These are phyloP conservation scores for Hypoxylon sp. DNA, from an alignment of 2,329 filamentous ascomycete genomes.

Conservation along the genomic window DNA sequence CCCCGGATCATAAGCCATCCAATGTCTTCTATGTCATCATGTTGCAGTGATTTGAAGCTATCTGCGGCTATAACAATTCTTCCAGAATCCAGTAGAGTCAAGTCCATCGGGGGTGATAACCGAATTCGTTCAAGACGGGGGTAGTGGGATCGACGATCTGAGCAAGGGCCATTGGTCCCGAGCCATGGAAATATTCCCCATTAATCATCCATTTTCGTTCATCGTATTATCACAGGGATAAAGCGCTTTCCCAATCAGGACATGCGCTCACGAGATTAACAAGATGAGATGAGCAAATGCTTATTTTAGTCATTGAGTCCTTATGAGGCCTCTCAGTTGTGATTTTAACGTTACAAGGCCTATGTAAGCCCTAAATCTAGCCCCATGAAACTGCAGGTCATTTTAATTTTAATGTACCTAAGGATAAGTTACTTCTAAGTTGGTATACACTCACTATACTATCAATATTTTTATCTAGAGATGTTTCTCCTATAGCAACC, in stretches of 20 bases:
- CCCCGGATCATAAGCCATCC: conserved; percentile 6
- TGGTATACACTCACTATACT: not conserved
- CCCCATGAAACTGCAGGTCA: not conserved
- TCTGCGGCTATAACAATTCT: conserved; percentile 36
- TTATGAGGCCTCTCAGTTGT: conserved; percentile 1
- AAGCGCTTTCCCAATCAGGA: conserved; percentile 34
- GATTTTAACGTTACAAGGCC: not conserved
- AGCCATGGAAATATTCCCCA: conserved; percentile 44
- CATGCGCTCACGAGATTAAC: conserved; percentile 25
- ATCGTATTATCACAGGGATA: conserved; percentile 25
- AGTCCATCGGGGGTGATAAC: conserved; percentile 41
- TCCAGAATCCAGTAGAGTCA: conserved; percentile 37
- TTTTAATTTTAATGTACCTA: not conserved
- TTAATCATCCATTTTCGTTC: conserved; percentile 39
- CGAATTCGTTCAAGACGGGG: conserved; percentile 43
- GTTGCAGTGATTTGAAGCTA: conserved; percentile 27
- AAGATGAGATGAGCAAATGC: conserved; percentile 16
- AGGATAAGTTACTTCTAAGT: not conserved
- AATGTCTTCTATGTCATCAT: conserved; percentile 30
- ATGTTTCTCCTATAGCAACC: not conserved
- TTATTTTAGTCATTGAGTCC: conserved; percentile 19
- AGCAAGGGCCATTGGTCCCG: conserved; percentile 46
- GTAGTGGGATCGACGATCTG: conserved; percentile 46
- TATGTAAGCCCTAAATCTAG: conserved; percentile 2
- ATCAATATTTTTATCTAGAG: not conserved